Evolutionary conservation across 805 yeast species (phyloP).

Genomic region (Ogataea methanolica): DNA sequence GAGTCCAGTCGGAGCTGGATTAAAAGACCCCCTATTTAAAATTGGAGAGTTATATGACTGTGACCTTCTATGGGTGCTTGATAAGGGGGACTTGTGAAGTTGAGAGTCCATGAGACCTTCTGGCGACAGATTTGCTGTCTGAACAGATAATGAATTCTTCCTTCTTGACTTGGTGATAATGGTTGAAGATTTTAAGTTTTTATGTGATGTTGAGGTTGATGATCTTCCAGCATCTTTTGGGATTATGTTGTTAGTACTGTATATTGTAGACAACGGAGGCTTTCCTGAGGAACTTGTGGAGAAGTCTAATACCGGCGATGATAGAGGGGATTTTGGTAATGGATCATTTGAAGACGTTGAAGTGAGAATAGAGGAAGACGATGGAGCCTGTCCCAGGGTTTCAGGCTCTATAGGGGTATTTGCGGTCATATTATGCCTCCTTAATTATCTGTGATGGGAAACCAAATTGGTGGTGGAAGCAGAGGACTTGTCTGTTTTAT

Average conservation of each 20-base stretch:
- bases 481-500: too few relatives aligned
- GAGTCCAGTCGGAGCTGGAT: neutral
- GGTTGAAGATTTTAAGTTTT: neutral
- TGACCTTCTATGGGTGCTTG: conserved; percentile 10
- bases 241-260: neutral
- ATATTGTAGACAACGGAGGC: neutral
- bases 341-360: too few relatives aligned
- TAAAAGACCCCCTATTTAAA: neutral
- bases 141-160: conserved; percentile 4
- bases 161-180: conserved; percentile 1
- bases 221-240: neutral
- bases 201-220: neutral
- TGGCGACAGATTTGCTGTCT: neutral
- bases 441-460: too few relatives aligned
- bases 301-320: too few relatives aligned
- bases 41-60: conserved; percentile 10
- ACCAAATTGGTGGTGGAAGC: too few relatives aligned
- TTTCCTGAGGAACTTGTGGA: too few relatives aligned
- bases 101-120: conserved; percentile 7
- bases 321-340: too few relatives aligned
- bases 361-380: too few relatives aligned
- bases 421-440: too few relatives aligned
- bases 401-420: too few relatives aligned
- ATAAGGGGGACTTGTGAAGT: conserved; percentile 1
- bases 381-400: too few relatives aligned